Base-by-base conservation (phyloP, 192 early-diverging fungal species). In the Coemansia sp. region DNA sequence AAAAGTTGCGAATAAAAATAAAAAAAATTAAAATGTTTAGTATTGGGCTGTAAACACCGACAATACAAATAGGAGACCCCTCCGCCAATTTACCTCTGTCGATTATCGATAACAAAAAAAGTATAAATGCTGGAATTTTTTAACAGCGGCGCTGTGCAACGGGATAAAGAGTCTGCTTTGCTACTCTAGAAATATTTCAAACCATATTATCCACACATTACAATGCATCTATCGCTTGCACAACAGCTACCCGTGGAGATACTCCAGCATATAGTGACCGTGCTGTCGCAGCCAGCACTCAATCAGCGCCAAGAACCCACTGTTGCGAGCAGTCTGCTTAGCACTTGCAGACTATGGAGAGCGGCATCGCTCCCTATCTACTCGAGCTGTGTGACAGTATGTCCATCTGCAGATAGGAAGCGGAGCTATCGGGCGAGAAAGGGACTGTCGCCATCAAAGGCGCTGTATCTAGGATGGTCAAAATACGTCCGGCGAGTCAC, bases 361-460 rank as follows among this genome's bases (percentile, higher is more conserved):
- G 39, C 24, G 7, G 66, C 44, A 20, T 24, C 54, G 11, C 45
- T 69, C 7, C 50, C 53, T 3, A 19, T 61, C n/a, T 69, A 62
- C 45, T 36, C 54, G 15, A 18, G 37, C 19, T 24, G 37, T n/a
- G 49, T 55, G n/a, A 47, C 59, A 3, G 29, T 69, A 0, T 46
- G 39, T 46, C 23, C 44, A 13, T 7, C 2, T 1, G 29, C 18
- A 13, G 66, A 69, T 32, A 28, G 34, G 3, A 14, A 9, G 6
- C 11, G 37, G 24, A 11, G 55, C 37, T 69, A 60, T 44, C 55
- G 66, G 32, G 50, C 50, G 7, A 54, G 59, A 27, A 56, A 58
- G 8, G 49, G 58, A 6, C 33, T 69, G 27, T 40, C 58, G 6
- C 20, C 43, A 10, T 5, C 36, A 32, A 69, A 61, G 34, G 58